phyloP scores from a whole-genome alignment of 352 stramenopile genomes.

The Phytophthora cryptogea region DNA sequence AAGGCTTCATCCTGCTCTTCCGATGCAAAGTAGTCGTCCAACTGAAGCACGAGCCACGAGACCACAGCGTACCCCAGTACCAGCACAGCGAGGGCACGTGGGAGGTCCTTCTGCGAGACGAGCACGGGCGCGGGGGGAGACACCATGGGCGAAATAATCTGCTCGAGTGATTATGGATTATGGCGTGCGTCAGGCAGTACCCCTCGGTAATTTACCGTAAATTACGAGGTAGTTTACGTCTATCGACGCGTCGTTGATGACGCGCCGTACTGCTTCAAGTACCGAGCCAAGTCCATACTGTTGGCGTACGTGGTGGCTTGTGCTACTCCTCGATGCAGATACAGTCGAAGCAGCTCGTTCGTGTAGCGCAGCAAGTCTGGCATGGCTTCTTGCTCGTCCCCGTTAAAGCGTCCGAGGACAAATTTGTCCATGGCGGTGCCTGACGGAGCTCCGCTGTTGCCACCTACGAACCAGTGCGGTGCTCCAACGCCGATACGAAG shows the following conservation, averaged over 20 bases:
- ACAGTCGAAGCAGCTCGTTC: constrained; percentile 80
- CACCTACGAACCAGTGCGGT: constrained; percentile 75
- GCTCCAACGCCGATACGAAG: constrained; percentile 83
- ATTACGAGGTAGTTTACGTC: constrained; percentile 2
- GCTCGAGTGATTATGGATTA: neutral
- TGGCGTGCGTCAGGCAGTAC: constrained; percentile 11
- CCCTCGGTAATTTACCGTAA: constrained; percentile 1
- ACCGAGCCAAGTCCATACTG: constrained; percentile 70
- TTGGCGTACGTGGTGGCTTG: constrained; percentile 77
- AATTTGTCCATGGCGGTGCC: constrained; percentile 87
- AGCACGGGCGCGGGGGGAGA: constrained; percentile 52
- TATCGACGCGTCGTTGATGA: constrained; percentile 18
- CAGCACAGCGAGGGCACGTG: constrained; percentile 41
- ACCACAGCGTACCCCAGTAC: constrained; percentile 37
- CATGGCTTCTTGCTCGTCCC: constrained; percentile 81
- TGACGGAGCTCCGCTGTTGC: constrained; percentile 64
- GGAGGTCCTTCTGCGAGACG: constrained; percentile 59
- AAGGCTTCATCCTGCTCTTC: constrained; percentile 51
- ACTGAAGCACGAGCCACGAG: constrained; percentile 48
- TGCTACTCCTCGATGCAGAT: constrained; percentile 77
- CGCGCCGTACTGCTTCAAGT: constrained; percentile 40
- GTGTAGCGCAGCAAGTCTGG: constrained; percentile 63
- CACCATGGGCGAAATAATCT: constrained; percentile 8
- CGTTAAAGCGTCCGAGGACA: constrained; percentile 76
- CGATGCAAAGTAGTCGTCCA: constrained; percentile 53